Evolutionary conservation across 352 stramenopile species (phyloP).

Genomic region (Phytophthora constricta): DNA sequence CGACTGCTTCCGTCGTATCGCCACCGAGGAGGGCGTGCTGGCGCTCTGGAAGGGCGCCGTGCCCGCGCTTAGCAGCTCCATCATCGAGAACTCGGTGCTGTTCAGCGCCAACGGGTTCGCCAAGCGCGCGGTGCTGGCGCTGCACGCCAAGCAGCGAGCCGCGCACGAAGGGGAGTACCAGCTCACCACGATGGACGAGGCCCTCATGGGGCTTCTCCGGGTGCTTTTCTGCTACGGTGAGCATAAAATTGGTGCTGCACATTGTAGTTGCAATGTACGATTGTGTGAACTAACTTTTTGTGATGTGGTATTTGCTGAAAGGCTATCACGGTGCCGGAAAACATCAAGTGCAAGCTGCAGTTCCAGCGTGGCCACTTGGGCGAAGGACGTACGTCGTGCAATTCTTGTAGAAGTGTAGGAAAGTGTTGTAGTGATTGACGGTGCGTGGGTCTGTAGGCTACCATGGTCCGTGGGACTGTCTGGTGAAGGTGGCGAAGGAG

Average conservation of each 20-base stretch:
- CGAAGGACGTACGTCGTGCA: constrained; percentile 53
- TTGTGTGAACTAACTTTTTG: background rate
- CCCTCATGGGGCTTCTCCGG: constrained; percentile 83
- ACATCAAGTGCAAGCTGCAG: constrained; percentile 82
- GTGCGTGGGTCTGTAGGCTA: constrained; percentile 43
- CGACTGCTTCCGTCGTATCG: constrained; percentile 76
- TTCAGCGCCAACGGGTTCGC: constrained; percentile 88
- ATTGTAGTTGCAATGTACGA: constrained; percentile 27
- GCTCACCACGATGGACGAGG: constrained; percentile 84
- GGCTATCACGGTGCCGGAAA: constrained; percentile 76
- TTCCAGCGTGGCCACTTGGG: constrained; percentile 73
- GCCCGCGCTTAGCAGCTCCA: constrained; percentile 85
- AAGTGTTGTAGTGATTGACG: background rate
- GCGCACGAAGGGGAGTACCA: constrained; percentile 57
- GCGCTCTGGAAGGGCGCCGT: constrained; percentile 91
- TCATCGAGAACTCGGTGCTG: constrained; percentile 92
- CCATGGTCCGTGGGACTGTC: constrained; percentile 68
- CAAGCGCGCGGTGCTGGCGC: constrained; percentile 64
- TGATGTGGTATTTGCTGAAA: constrained; percentile 15
- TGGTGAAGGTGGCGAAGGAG: constrained; percentile 66
- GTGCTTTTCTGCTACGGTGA: constrained; percentile 85
- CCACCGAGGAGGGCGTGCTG: constrained; percentile 69
- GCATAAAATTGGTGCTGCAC: constrained; percentile 5
- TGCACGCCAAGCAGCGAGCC: constrained; percentile 56
- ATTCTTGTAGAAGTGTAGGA: background rate